Conservation (phyloP, 106 monocot species). For the Dioscorea dumetorum region DNA sequence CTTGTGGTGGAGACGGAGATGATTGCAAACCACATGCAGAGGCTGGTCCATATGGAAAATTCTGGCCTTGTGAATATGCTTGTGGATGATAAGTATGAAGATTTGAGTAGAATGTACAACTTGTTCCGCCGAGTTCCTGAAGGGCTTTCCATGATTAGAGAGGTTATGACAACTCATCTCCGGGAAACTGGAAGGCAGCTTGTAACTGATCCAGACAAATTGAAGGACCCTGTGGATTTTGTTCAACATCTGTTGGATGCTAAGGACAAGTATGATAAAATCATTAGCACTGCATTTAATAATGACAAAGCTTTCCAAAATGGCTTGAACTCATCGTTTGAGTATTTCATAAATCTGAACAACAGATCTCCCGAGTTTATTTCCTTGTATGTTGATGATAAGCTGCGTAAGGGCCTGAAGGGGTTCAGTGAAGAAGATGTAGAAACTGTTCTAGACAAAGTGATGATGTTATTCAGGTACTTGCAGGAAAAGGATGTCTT, state of each 20-base stretch:
- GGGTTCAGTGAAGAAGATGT: slow-evolving; percentile 69
- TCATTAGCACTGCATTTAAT: slow-evolving; percentile 67
- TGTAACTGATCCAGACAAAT: slow-evolving; percentile 76
- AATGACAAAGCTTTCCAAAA: slow-evolving; percentile 96
- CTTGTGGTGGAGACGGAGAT: slow-evolving; percentile 90
- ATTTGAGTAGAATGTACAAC: slow-evolving; percentile 78
- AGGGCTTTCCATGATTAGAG: slow-evolving; percentile 70
- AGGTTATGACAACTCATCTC: slow-evolving; percentile 81
- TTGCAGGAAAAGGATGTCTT: slow-evolving; percentile 82
- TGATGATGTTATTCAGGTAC: slow-evolving; percentile 93
- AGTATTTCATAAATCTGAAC: slow-evolving; percentile 91
- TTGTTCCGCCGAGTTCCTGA: slow-evolving; percentile 77
- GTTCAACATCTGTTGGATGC: slow-evolving; percentile 78
- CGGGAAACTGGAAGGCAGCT: slow-evolving; percentile 79
- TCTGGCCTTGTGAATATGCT: slow-evolving; percentile 96
- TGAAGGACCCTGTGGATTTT: slow-evolving; percentile 93
- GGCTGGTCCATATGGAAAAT: slow-evolving; percentile 91
- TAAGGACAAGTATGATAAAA: slow-evolving; percentile 91
- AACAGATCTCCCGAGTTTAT: slow-evolving; percentile 90
- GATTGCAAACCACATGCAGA: slow-evolving; percentile 94
- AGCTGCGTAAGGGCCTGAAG: slow-evolving; percentile 79
- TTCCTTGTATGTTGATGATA: slow-evolving; percentile 86
- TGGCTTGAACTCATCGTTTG: slow-evolving; percentile 90
- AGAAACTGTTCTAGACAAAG: slow-evolving; percentile 64
- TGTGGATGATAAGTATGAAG: slow-evolving; percentile 83